phyloP scores from a whole-genome alignment of 371 early-diverging fungal species.

The Lichtheimia ramosa region DNA sequence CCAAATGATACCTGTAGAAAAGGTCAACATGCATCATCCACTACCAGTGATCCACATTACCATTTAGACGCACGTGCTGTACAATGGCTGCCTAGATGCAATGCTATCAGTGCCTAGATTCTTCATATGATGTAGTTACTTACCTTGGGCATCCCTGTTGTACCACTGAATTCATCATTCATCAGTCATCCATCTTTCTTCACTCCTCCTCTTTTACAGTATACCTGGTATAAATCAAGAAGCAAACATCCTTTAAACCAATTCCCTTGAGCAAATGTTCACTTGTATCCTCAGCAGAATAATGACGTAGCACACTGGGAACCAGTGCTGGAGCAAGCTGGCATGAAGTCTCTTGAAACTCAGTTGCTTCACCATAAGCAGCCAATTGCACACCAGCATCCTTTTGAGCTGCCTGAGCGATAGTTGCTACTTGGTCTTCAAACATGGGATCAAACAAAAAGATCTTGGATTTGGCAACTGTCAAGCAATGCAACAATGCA shows the following conservation, averaged over 20 bases:
- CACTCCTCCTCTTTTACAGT: background rate
- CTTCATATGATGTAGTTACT: background rate
- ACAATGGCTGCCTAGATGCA: conserved; percentile 12
- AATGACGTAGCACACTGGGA: conserved; percentile 14
- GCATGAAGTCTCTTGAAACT: conserved; percentile 15
- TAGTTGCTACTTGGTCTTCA: conserved; percentile 17
- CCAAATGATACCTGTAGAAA: background rate
- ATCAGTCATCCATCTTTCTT: too few species aligned
- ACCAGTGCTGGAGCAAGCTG: conserved; percentile 26
- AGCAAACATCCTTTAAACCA: conserved; percentile 23
- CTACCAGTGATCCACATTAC: background rate
- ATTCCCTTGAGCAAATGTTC: conserved; percentile 26
- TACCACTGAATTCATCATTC: conserved; percentile 5
- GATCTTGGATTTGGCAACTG: conserved; percentile 18
- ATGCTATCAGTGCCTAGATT: background rate
- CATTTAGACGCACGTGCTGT: conserved; percentile 14
- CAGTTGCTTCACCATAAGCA: conserved; percentile 32
- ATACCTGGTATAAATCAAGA: conserved; percentile 43
- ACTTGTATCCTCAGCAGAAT: conserved; percentile 27
- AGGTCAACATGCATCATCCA: background rate
- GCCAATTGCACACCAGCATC: conserved; percentile 8
- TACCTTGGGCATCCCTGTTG: conserved; percentile 20
- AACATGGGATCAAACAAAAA: conserved; percentile 31
- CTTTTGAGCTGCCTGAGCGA: conserved; percentile 1
- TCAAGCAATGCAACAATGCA: conserved; percentile 29